Evolutionary conservation across 805 yeast species (phyloP), one percentile per base, ranked within the genome.

Genomic region (Pichia ethanolica): DNA sequence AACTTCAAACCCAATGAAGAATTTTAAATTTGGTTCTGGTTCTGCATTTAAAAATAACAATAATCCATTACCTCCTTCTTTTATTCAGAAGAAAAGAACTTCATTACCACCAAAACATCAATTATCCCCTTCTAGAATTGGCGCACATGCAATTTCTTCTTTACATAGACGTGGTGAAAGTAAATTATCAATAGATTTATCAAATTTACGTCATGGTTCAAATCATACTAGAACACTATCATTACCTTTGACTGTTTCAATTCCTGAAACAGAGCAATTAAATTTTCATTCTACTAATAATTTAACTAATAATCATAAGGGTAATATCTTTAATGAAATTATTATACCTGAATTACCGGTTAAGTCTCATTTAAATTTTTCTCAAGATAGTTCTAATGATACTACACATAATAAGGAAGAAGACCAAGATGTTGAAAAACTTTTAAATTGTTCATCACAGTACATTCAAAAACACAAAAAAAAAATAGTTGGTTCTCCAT

Each of bases 91-190:
- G 12, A 40, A 47, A 13, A 48, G 52, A 40, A 46, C 58, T 10
- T 34, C 44, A 13, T 37, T 56, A 46, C 48, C 65, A 41, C 56
- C 66, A 49, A 55, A 43, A 30, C 63, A 52, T 52, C 78, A 83
- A 14, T 63, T 74, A 33, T 81, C 87, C 1, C 89, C 89, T 0
- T 85, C 88, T 1, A 81, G 79, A 56, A 73, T 82, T 10, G 90
- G 90, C 0, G 89, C 89, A 1, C 77, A 74, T 26, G 88, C 89
- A 1, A 86, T 83, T 1, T 83, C 87, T 0, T 69, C 71, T 1
- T 57, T 77, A 35, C 64, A 62, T 37, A 61, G 64, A 11, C 59
- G 61, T 46, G 33, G 42, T 5, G 55, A 59, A 43, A 58, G 57
- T 3, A 53, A 61, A 35, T 64, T 66, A 13, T 54, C 56, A 5